These are phyloP conservation scores for Alliaria petiolata DNA, from an alignment of 345 rosid species.

Conservation along the genomic window DNA sequence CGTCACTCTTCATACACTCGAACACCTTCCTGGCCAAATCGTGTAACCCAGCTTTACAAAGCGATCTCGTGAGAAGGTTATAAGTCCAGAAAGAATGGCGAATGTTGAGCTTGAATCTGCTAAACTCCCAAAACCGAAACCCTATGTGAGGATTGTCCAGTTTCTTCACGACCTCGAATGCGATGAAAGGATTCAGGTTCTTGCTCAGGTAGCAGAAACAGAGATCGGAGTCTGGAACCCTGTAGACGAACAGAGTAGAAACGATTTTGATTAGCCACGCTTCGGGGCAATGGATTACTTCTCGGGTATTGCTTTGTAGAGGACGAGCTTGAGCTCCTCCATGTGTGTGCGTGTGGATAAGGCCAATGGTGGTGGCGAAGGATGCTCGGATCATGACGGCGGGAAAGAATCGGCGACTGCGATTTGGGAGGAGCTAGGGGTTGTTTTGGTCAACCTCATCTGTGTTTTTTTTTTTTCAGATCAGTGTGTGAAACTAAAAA, in stretches of 20 bases:
- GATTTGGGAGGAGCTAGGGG: neutral
- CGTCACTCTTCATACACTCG: conserved; percentile 72
- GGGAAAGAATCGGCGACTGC: neutral
- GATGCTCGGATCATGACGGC: conserved; percentile 54
- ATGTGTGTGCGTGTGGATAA: conserved; percentile 38
- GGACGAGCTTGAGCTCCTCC: conserved; percentile 49
- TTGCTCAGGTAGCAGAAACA: conserved; percentile 53
- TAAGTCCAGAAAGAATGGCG: conserved; percentile 57
- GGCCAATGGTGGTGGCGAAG: conserved; percentile 39
- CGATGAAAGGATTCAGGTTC: conserved; percentile 52
- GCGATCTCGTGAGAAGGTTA: conserved; percentile 51
- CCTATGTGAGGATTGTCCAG: conserved; percentile 50
- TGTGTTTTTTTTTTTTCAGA: neutral
- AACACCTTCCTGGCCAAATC: conserved; percentile 46
- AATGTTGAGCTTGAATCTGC: conserved; percentile 47
- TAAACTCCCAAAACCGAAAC: conserved; percentile 66
- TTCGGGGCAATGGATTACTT: conserved; percentile 34
- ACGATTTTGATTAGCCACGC: conserved; percentile 79
- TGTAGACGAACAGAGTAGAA: conserved; percentile 47
- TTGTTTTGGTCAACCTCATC: conserved; percentile 10
- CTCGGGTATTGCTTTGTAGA: conserved; percentile 25
- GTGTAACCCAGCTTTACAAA: conserved; percentile 55
- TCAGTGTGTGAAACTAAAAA: neutral
- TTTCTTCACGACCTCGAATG: conserved; percentile 63
- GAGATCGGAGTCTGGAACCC: conserved; percentile 35